Conservation (phyloP, 2,329 filamentous ascomycete genomes). For the Ceratocystis destructans region DNA sequence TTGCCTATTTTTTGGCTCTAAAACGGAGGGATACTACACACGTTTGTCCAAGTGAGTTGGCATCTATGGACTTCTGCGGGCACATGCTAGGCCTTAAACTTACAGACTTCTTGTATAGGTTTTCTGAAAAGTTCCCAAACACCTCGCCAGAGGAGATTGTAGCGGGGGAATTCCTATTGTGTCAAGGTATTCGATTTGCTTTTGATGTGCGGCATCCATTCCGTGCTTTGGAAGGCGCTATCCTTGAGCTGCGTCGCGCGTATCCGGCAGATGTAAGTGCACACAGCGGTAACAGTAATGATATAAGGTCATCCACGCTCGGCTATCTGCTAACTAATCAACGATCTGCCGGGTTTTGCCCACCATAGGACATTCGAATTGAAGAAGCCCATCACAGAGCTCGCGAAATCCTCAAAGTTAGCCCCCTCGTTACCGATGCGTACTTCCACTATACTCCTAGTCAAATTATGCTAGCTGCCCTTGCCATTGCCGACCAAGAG, state of each 20-base stretch:
- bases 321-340: background rate
- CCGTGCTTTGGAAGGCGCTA: conserved; percentile 69
- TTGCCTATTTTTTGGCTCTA: conserved; percentile 82
- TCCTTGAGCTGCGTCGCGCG: conserved; percentile 65
- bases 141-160: conserved; percentile 70
- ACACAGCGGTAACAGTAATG: background rate
- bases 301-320: background rate
- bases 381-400: conserved; percentile 57
- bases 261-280: conserved; percentile 42
- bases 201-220: conserved; percentile 89
- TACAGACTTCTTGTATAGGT: conserved; percentile 27
- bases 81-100: background rate
- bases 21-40: conserved; percentile 75
- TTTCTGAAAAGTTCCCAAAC: conserved; percentile 55
- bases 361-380: conserved; percentile 30
- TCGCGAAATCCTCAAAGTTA: conserved; percentile 59
- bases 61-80: too few relatives aligned
- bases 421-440: conserved; percentile 77
- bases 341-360: background rate
- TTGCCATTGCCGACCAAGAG: conserved; percentile 59
- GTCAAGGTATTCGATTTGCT: conserved; percentile 82
- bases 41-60: conserved; percentile 33
- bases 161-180: conserved; percentile 82
- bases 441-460: conserved; percentile 94
- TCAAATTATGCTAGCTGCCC: conserved; percentile 78